Base-by-base conservation (phyloP, 306 rosid species). In the Pyrus pyrifolia region DNA sequence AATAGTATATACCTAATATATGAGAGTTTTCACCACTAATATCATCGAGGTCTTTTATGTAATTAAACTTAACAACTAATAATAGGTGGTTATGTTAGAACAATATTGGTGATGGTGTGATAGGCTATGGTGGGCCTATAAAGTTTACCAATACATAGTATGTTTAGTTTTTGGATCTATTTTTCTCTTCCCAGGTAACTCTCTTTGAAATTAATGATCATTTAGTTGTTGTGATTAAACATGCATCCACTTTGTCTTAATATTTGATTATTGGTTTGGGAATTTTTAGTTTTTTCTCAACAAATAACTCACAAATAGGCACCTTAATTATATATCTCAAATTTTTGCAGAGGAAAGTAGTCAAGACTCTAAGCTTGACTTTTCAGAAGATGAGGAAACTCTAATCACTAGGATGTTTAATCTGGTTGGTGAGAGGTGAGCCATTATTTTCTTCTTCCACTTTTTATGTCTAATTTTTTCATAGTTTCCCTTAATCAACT, bases 381-480 rank as follows among this genome's bases (percentile, higher is more conserved):
- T 93, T 70, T 91, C 98, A 67, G 95, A 91, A 80, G 96, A 91
- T 38, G 98, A 93, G 79, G 95, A 93, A 89, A 84, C 85, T 11
- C 98, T 93, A 11, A 86, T 93, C 69, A 72, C 88, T 65, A 85
- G 95, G 95, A 88, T 93, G 88, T 93, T 75, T 86, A 89, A 88
- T 66, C 96, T 93, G 71, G 93, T 93, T 65, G 98, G 98, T 18
- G 91, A 89, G 80, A 93, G 95, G 98, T 91, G 74, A 69, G 74
- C 46, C 55, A 15, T 33, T 10, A 21, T 61, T 45, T 18, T 79
- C 62, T 31, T 23, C 70, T 64, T 70, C 30, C 1, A 49, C 55
- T 72, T 7, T n/a, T 51, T 27, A 14, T 64, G 12, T 49, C 53
- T 66, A 70, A 17, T 40, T 51, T 38, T 64, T 12, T 22, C 76